Conservation (phyloP, 2,329 filamentous ascomycete genomes). For the Beauveria caledonica region DNA sequence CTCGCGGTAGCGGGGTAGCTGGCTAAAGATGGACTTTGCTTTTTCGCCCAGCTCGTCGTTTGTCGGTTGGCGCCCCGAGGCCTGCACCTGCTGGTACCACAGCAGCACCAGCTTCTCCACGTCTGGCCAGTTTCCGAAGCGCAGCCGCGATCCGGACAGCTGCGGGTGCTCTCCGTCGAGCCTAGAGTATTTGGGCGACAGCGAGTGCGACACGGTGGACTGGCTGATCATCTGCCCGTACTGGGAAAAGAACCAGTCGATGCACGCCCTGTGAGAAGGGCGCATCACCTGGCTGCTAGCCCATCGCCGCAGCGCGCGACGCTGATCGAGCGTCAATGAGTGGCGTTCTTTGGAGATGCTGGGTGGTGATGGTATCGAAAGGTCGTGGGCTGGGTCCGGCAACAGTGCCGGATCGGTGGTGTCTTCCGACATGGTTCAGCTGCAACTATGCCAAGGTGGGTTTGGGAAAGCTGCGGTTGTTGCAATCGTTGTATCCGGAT, state of each 20-base stretch:
- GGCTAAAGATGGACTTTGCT: conserved; percentile 50
- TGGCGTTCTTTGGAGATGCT: conserved; percentile 41
- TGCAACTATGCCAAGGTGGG: conserved; percentile 15
- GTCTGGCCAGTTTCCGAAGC: conserved; percentile 57
- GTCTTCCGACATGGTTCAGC: conserved; percentile 27
- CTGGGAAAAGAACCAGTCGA: conserved; percentile 52
- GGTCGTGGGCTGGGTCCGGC: conserved; percentile 23
- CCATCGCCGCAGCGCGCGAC: conserved; percentile 52
- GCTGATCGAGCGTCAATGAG: conserved; percentile 54
- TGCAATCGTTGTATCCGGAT: conserved; percentile 22
- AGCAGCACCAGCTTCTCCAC: conserved; percentile 50
- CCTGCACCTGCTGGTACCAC: conserved; percentile 45
- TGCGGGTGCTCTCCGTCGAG: conserved; percentile 52
- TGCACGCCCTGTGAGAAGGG: conserved; percentile 53
- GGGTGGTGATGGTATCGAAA: conserved; percentile 15
- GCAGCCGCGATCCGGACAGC: conserved; percentile 52
- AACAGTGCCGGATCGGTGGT: conserved; percentile 32
- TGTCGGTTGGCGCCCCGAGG: conserved; percentile 47
- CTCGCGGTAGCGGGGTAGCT: conserved; percentile 52
- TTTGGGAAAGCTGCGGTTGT: conserved; percentile 14
- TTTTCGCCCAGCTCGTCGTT: conserved; percentile 57
- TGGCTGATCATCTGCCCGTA: conserved; percentile 55
- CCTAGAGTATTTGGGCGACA: conserved; percentile 54
- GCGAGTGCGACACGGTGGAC: conserved; percentile 54
- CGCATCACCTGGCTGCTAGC: conserved; percentile 47